Evolutionary conservation across 306 rosid species (phyloP), one percentile per base, ranked within the genome.

Genomic region (Gillenia trifoliata): DNA sequence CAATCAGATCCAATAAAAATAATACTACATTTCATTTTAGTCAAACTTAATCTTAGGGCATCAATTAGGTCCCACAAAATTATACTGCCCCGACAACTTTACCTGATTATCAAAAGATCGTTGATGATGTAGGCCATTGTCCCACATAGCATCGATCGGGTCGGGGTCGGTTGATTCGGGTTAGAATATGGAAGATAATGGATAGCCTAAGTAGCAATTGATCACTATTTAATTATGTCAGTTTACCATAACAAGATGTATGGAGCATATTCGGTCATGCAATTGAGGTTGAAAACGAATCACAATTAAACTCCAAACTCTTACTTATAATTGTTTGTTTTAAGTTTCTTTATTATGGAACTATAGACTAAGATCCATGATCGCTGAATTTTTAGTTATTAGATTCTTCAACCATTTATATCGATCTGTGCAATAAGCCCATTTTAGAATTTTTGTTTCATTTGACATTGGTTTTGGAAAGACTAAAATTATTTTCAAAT

Each of bases 81-180:
- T 75, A 64, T 78, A 60, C 59, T 75, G 50, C 77, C 66, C 69
- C 36, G 64, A 63, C 3, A 68, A 50, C 38, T 69, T 52, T 69
- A 15, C 76, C 25, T 73, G 82, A 78, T 74, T 70, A 78, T 64
- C 52, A 74, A 64, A 78, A 57, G 79, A 69, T 62, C 64, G 20
- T 54, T 26, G 50, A 62, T 26, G 23, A 45, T 10, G 79, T 73
- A 64, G 77, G 2, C 19, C 3, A 25, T 23, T 56, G 40, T 68
- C 13, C 26, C 11, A 54, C 6, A 54, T 20, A 7, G 3, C 12
- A 52, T 20, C 0, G 2, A 4, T 15, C 7, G 50, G 50, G 17
- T 43, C 19, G 19, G 49, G 17, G 12, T 43, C 1, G 49, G 0
- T 13, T 0, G 19, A 3, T 43, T 3, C 6, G 17, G 1, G 15